phyloP scores from a whole-genome alignment of 805 yeast species.

The Barnettozyma californica region DNA sequence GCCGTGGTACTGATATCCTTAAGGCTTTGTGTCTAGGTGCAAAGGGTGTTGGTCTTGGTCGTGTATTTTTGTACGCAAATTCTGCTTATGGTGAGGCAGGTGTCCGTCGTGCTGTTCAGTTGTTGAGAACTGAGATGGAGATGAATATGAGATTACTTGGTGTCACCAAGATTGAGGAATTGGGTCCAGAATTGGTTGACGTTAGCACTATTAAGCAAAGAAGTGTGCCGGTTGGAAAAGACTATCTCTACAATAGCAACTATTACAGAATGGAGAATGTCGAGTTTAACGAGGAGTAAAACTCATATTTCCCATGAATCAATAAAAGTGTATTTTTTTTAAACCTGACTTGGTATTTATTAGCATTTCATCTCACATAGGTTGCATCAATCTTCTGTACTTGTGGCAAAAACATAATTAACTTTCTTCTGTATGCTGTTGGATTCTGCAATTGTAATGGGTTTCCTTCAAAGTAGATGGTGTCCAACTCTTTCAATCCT shows the following conservation, averaged over 20 bases:
- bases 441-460: conserved; percentile 72
- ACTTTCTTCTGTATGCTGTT: conserved; percentile 82
- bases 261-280: conserved; percentile 55
- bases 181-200: conserved; percentile 61
- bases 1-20: conserved; percentile 61
- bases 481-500: conserved; percentile 59
- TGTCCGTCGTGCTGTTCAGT: conserved; percentile 51
- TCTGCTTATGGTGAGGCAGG: conserved; percentile 61
- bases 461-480: conserved; percentile 91
- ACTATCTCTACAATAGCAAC: conserved; percentile 46
- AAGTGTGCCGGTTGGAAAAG: conserved; percentile 44
- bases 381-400: conserved; percentile 89
- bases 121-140: conserved; percentile 63
- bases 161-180: conserved; percentile 52
- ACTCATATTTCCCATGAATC: not conserved
- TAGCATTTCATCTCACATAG: conserved; percentile 37
- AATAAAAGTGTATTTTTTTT: too few species aligned
- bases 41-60: conserved; percentile 63
- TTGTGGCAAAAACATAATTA: conserved; percentile 63
- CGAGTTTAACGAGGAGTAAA: conserved; percentile 33
- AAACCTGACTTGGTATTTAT: not conserved
- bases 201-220: conserved; percentile 38
- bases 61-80: conserved; percentile 62
- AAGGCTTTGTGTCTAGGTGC: conserved; percentile 70
- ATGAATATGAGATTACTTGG: conserved; percentile 82